These are phyloP conservation scores for Pyrenula massariospora DNA, from an alignment of 495 filamentous ascomycete genomes.

Conservation along the genomic window DNA sequence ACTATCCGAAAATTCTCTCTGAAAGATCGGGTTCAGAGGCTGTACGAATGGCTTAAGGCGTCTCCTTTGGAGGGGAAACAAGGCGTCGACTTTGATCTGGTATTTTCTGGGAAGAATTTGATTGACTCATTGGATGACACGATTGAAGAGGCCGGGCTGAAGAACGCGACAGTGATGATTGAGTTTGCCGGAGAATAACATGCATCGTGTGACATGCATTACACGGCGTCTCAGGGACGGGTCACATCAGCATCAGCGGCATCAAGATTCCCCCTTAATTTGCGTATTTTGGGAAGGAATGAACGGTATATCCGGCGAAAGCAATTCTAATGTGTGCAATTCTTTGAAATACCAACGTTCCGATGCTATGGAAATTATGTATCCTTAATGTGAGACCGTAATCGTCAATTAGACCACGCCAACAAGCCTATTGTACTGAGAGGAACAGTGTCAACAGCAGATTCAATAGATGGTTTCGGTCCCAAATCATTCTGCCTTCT, in stretches of 20 bases:
- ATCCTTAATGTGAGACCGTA: no score
- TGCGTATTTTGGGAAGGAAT: no score
- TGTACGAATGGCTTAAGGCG: slow-evolving; percentile 96
- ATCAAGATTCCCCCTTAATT: no score
- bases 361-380: no score
- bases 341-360: no score
- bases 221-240: slow-evolving; percentile 4
- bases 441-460: no score
- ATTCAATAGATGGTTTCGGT: no score
- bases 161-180: slow-evolving; percentile 86
- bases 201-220: slow-evolving; percentile 2
- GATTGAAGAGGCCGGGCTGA: slow-evolving; percentile 74
- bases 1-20: slow-evolving; percentile 71
- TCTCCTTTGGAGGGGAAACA: slow-evolving; percentile 58
- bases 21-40: slow-evolving; percentile 65
- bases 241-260: background rate
- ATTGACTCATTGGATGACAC: slow-evolving; percentile 60
- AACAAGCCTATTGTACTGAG: no score
- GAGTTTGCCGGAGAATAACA: slow-evolving; percentile 63
- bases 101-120: slow-evolving; percentile 67
- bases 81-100: slow-evolving; percentile 73
- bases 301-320: no score
- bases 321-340: no score
- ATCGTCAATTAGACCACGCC: no score
- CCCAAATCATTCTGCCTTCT: no score